Evolutionary conservation across 164 flowering plant genomes (phyloP).

Genomic region (Sedum album): DNA sequence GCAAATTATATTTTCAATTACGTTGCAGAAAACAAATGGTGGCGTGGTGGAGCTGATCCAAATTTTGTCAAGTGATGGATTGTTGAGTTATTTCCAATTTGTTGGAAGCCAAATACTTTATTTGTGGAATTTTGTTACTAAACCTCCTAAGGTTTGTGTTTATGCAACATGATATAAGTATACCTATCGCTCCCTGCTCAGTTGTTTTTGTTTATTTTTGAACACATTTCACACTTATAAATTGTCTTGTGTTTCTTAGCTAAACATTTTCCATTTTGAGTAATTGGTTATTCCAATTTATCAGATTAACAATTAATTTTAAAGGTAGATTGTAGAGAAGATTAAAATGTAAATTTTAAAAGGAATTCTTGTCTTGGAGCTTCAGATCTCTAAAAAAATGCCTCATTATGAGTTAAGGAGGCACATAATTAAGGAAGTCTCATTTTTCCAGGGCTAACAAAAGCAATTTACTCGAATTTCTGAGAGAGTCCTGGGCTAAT

Average conservation of each 20-base stretch:
- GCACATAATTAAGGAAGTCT: not conserved
- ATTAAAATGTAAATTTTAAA: not conserved
- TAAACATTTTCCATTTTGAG: too few species aligned
- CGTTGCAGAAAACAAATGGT: conserved; percentile 41
- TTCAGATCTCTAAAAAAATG: not conserved
- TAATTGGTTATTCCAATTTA: too few species aligned
- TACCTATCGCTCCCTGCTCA: not conserved
- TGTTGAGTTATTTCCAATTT: conserved; percentile 32
- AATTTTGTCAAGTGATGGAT: conserved; percentile 34
- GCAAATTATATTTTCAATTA: conserved; percentile 1
- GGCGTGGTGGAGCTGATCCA: conserved; percentile 27
- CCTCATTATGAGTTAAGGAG: not conserved
- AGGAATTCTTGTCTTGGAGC: not conserved
- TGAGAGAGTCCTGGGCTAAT: conserved; percentile 72
- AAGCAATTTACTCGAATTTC: conserved; percentile 53
- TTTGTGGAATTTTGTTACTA: conserved; percentile 69
- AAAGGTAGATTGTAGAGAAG: too few species aligned
- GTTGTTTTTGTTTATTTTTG: not conserved
- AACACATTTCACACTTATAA: not conserved
- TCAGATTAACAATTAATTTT: too few species aligned
- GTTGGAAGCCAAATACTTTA: conserved; percentile 56
- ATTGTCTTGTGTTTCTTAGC: too few species aligned
- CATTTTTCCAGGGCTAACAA: conserved; percentile 49
- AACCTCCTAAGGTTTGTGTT: conserved; percentile 75
- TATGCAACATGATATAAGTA: too few species aligned